These are phyloP conservation scores for Physaria fendleri DNA, from an alignment of 345 rosid species.

Conservation along the genomic window DNA sequence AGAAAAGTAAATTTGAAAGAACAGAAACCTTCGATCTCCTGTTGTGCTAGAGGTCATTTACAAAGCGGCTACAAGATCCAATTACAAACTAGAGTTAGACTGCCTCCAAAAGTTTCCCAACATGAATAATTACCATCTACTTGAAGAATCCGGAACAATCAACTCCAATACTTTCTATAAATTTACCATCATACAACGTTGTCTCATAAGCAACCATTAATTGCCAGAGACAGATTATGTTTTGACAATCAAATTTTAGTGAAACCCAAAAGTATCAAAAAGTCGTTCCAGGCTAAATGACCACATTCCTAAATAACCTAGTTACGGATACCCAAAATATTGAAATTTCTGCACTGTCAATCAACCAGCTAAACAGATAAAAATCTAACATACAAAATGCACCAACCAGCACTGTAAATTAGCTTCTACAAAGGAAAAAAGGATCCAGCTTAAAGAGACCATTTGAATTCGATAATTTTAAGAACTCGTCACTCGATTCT, in stretches of 20 bases:
- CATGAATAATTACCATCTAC: neutral
- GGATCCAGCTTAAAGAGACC: slow-evolving; percentile 6
- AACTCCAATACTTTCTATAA: neutral
- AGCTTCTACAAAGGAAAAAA: neutral
- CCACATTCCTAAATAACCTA: neutral
- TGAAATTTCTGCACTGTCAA: neutral
- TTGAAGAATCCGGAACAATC: neutral
- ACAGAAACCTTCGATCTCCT: slow-evolving; percentile 30
- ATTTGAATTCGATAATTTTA: neutral
- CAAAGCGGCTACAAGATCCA: slow-evolving; percentile 18
- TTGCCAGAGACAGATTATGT: neutral
- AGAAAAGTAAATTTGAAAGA: neutral
- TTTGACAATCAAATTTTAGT: slow-evolving; percentile 1
- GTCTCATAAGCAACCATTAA: neutral
- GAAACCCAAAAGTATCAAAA: neutral
- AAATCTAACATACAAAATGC: neutral
- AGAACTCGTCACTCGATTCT: slow-evolving; percentile 1
- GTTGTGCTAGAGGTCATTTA: slow-evolving; percentile 30
- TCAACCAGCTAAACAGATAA: neutral
- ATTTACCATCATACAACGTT: neutral
- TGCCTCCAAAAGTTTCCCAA: neutral
- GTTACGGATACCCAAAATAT: neutral
- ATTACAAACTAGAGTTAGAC: neutral
- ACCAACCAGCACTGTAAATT: neutral
- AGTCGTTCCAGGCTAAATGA: neutral